Percentiles rank a stretch among this genome's conserved stretches.
These are phyloP conservation scores for Epichloe hybrida DNA, from an alignment of 2,329 filamentous ascomycete species.

Conservation along the genomic window DNA sequence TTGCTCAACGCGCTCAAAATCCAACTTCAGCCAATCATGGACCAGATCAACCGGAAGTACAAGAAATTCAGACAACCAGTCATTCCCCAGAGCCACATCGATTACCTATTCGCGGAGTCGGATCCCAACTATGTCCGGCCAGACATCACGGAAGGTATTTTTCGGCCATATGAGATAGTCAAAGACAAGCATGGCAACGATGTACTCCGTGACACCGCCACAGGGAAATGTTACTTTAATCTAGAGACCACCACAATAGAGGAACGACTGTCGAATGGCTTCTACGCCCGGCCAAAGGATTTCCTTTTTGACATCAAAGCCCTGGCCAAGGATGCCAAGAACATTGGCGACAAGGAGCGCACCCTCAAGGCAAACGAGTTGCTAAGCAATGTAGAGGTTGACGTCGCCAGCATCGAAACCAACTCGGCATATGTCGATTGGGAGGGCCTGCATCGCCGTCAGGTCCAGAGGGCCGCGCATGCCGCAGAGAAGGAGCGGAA, in stretches of 20 bases:
- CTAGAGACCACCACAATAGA: conserved; percentile 87
- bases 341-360: conserved; percentile 68
- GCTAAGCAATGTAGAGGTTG: conserved; percentile 84
- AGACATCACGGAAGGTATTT: conserved; percentile 38
- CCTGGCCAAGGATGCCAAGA: conserved; percentile 72
- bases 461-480: conserved; percentile 49
- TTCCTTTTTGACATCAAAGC: conserved; percentile 80
- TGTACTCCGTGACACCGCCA: conserved; percentile 61
- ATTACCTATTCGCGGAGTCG: conserved; percentile 73
- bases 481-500: conserved; percentile 49
- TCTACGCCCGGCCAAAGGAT: conserved; percentile 81
- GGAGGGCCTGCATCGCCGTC: conserved; percentile 65
- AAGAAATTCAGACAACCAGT: conserved; percentile 74
- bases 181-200: conserved; percentile 67
- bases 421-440: conserved; percentile 60
- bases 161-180: conserved; percentile 65
- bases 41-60: conserved; percentile 84
- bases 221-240: conserved; percentile 87
- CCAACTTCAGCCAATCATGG: conserved; percentile 86
- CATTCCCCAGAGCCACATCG: conserved; percentile 59
- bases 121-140: conserved; percentile 57
- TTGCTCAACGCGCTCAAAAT: conserved; percentile 80
- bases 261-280: conserved; percentile 91
- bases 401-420: conserved; percentile 64
- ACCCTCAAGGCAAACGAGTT: conserved; percentile 84